These are phyloP conservation scores for Sordariomycetes sp. DNA, from an alignment of 2,329 filamentous ascomycete species.

Conservation along the genomic window DNA sequence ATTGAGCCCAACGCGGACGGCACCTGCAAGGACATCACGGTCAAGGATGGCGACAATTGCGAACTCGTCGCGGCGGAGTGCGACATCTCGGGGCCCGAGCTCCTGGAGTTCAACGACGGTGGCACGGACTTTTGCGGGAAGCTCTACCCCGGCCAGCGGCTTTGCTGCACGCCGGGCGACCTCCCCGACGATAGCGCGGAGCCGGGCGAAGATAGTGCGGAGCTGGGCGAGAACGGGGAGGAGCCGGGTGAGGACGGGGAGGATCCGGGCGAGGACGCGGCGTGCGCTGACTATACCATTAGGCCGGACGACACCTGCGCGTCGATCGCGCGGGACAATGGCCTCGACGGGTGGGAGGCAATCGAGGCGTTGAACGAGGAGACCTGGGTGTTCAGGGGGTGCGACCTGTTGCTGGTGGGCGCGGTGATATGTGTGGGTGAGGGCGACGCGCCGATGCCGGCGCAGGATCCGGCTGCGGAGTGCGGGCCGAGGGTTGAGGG, in stretches of 20 bases:
- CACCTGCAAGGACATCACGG: slow-evolving; percentile 19
- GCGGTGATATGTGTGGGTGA: slow-evolving; percentile 22
- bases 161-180: slow-evolving; percentile 23
- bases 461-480: slow-evolving; percentile 15
- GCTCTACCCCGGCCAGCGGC: slow-evolving; percentile 16
- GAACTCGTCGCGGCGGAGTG: slow-evolving; percentile 23
- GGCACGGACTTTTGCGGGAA: slow-evolving; percentile 10
- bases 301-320: slow-evolving; percentile 13
- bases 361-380: slow-evolving; percentile 22
- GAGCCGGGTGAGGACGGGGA: too few species aligned
- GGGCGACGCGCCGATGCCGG: slow-evolving; percentile 21
- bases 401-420: slow-evolving; percentile 13
- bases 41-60: slow-evolving; percentile 24
- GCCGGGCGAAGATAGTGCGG: too few species aligned
- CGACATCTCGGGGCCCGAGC: slow-evolving; percentile 23
- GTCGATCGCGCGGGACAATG: slow-evolving; percentile 18
- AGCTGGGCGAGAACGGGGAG: too few species aligned
- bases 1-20: slow-evolving; percentile 10
- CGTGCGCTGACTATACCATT: slow-evolving; percentile 24
- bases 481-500: slow-evolving; percentile 23
- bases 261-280: slow-evolving; percentile 11
- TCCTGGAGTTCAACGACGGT: slow-evolving; percentile 24
- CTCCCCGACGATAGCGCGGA: slow-evolving; percentile 10
- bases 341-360: background rate
- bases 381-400: slow-evolving; percentile 26